Percentiles rank a stretch among this genome's conserved stretches.
These are phyloP conservation scores for Pleochaeta shiraiana DNA, from an alignment of 2,329 filamentous ascomycete species.

Conservation along the genomic window DNA sequence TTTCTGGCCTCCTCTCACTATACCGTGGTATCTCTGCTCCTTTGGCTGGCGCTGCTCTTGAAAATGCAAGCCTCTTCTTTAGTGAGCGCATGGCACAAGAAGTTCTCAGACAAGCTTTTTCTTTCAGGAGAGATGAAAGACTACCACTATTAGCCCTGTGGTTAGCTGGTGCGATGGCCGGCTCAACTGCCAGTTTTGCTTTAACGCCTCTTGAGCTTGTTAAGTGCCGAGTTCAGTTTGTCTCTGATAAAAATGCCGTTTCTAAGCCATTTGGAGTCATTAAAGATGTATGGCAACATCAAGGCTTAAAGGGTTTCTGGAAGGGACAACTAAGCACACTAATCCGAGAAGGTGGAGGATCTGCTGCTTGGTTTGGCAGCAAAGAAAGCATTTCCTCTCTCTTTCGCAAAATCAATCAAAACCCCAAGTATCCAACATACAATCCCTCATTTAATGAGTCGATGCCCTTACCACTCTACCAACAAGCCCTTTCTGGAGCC, in stretches of 20 bases:
- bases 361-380: slow-evolving; percentile 84
- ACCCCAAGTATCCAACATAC: slow-evolving; percentile 9
- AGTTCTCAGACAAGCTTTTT: slow-evolving; percentile 31
- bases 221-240: slow-evolving; percentile 96
- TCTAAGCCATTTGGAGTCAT: slow-evolving; percentile 52
- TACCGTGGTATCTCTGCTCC: slow-evolving; percentile 91
- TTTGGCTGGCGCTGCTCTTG: slow-evolving; percentile 71
- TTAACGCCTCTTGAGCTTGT: slow-evolving; percentile 92
- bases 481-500: slow-evolving; percentile 74
- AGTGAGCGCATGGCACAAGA: slow-evolving; percentile 61
- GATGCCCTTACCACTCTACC: slow-evolving; percentile 50
- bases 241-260: slow-evolving; percentile 21
- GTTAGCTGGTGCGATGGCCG: slow-evolving; percentile 65
- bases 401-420: slow-evolving; percentile 22
- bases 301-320: slow-evolving; percentile 81
- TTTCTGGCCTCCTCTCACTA: slow-evolving; percentile 38
- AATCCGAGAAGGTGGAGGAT: slow-evolving; percentile 81
- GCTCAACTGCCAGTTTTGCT: slow-evolving; percentile 72
- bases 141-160: slow-evolving; percentile 58
- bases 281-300: slow-evolving; percentile 54
- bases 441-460: slow-evolving; percentile 14
- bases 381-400: slow-evolving; percentile 53
- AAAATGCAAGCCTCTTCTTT: slow-evolving; percentile 84
- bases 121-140: slow-evolving; percentile 29
- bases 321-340: slow-evolving; percentile 84